Evolutionary conservation across 768 basidiomycete species (phyloP).

Genomic region (Mycena vitilis): DNA sequence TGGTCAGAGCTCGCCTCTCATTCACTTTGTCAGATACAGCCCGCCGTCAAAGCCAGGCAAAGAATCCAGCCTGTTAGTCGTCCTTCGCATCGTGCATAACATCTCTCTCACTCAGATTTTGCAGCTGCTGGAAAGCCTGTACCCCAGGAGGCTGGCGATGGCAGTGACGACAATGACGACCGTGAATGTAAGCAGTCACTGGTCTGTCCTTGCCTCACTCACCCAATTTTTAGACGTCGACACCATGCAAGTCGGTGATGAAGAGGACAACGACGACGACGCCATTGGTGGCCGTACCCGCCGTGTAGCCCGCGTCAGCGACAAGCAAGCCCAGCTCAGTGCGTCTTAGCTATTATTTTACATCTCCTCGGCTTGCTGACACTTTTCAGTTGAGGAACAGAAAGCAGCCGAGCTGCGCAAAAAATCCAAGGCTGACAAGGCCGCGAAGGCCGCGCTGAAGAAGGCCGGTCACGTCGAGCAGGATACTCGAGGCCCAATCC

Average conservation of each 20-base stretch:
- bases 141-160: neutral
- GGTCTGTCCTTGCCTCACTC: neutral
- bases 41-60: neutral
- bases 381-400: too few species aligned
- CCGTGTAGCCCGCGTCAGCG: neutral
- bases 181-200: too few species aligned
- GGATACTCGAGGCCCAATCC: too few species aligned
- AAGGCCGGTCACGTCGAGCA: too few species aligned
- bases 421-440: too few species aligned
- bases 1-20: neutral
- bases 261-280: neutral
- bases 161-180: neutral
- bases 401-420: too few species aligned
- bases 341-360: neutral
- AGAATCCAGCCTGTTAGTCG: too few species aligned
- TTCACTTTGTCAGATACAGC: neutral
- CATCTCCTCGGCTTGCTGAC: too few species aligned
- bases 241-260: neutral
- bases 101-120: too few species aligned
- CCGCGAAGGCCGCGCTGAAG: too few species aligned
- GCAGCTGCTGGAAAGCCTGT: neutral
- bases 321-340: conserved; percentile 1
- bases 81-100: neutral
- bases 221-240: neutral
- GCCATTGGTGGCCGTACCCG: neutral